Percentiles rank a stretch among this genome's conserved stretches.
These are phyloP conservation scores for Curvularia verruculosa DNA, from an alignment of 2,329 filamentous ascomycete genomes.

Conservation along the genomic window DNA sequence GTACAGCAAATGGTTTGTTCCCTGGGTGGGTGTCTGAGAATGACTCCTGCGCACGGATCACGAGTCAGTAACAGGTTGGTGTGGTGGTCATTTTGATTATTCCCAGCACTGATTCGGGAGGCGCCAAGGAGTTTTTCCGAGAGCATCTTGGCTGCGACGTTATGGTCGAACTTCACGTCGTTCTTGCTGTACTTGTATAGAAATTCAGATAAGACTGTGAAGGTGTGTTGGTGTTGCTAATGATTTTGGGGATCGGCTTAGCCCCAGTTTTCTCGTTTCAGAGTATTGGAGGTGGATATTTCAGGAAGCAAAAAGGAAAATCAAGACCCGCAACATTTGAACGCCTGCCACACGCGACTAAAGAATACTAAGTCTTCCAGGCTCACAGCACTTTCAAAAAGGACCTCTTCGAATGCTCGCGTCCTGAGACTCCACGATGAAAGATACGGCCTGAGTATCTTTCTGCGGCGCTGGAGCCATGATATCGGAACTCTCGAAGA, in stretches of 20 bases:
- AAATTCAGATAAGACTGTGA: not conserved
- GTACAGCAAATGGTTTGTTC: slow-evolving; percentile 5
- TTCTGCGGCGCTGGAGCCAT: not conserved
- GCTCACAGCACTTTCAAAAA: not conserved
- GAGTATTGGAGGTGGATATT: not conserved
- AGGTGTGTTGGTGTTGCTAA: not conserved
- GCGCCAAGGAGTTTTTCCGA: not conserved
- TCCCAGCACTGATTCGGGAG: too few relatives aligned
- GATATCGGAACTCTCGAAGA: not conserved
- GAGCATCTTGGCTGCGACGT: not conserved
- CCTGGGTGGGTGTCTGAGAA: slow-evolving; percentile 3
- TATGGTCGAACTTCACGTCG: not conserved
- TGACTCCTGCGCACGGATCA: not conserved
- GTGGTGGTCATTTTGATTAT: not conserved
- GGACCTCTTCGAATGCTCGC: not conserved
- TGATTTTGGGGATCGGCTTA: not conserved
- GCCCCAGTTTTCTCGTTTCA: slow-evolving; percentile 3
- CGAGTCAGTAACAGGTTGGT: slow-evolving; percentile 1
- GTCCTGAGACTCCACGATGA: not conserved
- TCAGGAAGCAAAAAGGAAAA: not conserved
- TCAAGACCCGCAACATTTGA: not conserved
- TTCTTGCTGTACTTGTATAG: not conserved
- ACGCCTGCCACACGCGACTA: not conserved
- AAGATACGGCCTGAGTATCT: not conserved
- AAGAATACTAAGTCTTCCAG: not conserved